Evolutionary conservation across 768 basidiomycete species (phyloP).

Genomic region (Zangia roseola): DNA sequence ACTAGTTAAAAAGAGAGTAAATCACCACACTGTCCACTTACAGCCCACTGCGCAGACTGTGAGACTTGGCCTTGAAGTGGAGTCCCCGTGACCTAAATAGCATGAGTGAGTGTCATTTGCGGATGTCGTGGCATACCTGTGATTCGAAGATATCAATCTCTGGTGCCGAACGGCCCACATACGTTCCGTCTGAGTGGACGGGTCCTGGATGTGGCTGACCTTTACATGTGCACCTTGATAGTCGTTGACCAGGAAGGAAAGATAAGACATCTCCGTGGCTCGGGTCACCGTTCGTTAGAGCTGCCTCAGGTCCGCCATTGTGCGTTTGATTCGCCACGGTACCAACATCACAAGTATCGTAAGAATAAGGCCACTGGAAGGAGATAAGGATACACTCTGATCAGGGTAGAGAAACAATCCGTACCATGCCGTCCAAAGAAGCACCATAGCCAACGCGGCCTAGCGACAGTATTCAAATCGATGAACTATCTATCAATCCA

Average conservation of each 20-base stretch:
- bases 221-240: constrained; percentile 86
- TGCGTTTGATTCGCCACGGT: constrained; percentile 81
- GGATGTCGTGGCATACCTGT: constrained; percentile 42
- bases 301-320: constrained; percentile 60
- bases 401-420: constrained; percentile 17
- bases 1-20: not conserved
- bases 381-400: constrained; percentile 1
- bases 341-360: constrained; percentile 92
- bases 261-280: constrained; percentile 57
- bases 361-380: constrained; percentile 75
- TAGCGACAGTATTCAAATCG: constrained; percentile 10
- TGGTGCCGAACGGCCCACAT: constrained; percentile 78
- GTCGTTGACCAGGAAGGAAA: constrained; percentile 83
- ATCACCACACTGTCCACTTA: constrained; percentile 36
- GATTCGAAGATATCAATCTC: constrained; percentile 94
- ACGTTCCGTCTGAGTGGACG: constrained; percentile 69
- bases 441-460: constrained; percentile 90
- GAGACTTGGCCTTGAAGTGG: constrained; percentile 61
- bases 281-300: constrained; percentile 60
- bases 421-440: constrained; percentile 76
- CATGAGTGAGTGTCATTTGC: constrained; percentile 8
- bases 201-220: constrained; percentile 90
- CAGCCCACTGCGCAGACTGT: constrained; percentile 81
- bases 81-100: constrained; percentile 35
- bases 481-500: not conserved